Conservation (phyloP, 768 basidiomycete species). For the Tricholomella constricta region DNA sequence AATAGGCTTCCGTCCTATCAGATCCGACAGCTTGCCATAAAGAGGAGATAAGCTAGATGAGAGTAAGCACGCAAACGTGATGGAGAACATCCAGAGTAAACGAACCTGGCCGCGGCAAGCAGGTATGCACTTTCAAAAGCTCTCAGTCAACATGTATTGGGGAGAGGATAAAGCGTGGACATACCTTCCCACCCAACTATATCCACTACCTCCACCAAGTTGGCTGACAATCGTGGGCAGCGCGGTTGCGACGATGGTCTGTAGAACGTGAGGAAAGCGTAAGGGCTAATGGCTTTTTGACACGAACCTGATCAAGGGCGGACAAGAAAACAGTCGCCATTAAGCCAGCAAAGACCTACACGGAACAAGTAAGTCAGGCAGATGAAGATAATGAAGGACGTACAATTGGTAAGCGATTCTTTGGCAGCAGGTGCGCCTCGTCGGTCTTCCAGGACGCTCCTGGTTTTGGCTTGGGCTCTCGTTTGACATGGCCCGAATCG, state of each 20-base stretch:
- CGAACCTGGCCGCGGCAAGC: constrained; percentile 57
- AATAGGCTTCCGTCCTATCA: constrained; percentile 61
- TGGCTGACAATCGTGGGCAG: constrained; percentile 71
- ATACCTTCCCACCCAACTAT: constrained; percentile 76
- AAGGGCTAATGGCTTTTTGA: not conserved
- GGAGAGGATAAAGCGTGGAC: constrained; percentile 11
- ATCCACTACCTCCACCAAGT: constrained; percentile 61
- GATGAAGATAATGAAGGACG: constrained; percentile 8
- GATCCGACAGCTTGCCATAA: constrained; percentile 78
- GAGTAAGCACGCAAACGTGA: not conserved
- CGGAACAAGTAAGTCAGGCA: not conserved
- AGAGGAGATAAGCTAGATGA: constrained; percentile 57
- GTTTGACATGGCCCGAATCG: constrained; percentile 11
- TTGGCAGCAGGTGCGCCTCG: constrained; percentile 59
- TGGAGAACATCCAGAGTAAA: not conserved
- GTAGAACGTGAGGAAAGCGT: not conserved
- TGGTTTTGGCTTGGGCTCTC: constrained; percentile 31
- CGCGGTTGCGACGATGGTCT: constrained; percentile 77
- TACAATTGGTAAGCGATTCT: constrained; percentile 52
- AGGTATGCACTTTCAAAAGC: constrained; percentile 62
- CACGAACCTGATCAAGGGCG: constrained; percentile 60
- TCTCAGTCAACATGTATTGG: not conserved
- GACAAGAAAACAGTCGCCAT: constrained; percentile 51
- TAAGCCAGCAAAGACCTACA: constrained; percentile 48
- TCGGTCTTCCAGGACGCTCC: constrained; percentile 57